Conservation (phyloP, 495 filamentous ascomycete species). For the Jackrogersella minutella region DNA sequence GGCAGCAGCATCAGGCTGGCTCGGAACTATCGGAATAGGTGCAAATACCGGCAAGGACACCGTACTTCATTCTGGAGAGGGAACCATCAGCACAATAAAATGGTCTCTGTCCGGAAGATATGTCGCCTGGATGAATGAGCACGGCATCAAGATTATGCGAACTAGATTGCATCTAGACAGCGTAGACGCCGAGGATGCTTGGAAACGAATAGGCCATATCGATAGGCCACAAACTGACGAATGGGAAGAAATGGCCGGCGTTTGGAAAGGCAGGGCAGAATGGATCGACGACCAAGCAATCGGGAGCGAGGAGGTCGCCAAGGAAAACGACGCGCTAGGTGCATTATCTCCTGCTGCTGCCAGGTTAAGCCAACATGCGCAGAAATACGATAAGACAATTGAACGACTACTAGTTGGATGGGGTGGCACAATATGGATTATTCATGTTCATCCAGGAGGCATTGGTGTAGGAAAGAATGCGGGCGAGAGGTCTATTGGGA, state of each 20-base stretch:
- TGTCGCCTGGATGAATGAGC: conserved; percentile 93
- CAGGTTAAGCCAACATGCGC: conserved; percentile 55
- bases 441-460: conserved; percentile 86
- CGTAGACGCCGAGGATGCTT: conserved; percentile 79
- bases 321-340: conserved; percentile 45
- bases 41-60: conserved; percentile 83
- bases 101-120: conserved; percentile 93
- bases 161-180: conserved; percentile 83
- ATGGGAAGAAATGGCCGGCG: conserved; percentile 93
- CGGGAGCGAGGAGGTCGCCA: conserved; percentile 61
- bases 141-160: conserved; percentile 97
- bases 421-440: conserved; percentile 95
- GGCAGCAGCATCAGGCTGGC: conserved; percentile 88
- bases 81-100: conserved; percentile 85
- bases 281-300: conserved; percentile 88
- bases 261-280: conserved; percentile 90
- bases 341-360: conserved; percentile 54
- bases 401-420: conserved; percentile 93
- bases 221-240: conserved; percentile 78
- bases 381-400: conserved; percentile 53
- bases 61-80: conserved; percentile 90
- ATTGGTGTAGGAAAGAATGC: conserved; percentile 70
- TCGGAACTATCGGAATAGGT: conserved; percentile 83
- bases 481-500: conserved; percentile 75
- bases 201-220: conserved; percentile 95